Evolutionary conservation across 2,329 filamentous ascomycete species (phyloP).

Genomic region (Chaetomium strumarium): DNA sequence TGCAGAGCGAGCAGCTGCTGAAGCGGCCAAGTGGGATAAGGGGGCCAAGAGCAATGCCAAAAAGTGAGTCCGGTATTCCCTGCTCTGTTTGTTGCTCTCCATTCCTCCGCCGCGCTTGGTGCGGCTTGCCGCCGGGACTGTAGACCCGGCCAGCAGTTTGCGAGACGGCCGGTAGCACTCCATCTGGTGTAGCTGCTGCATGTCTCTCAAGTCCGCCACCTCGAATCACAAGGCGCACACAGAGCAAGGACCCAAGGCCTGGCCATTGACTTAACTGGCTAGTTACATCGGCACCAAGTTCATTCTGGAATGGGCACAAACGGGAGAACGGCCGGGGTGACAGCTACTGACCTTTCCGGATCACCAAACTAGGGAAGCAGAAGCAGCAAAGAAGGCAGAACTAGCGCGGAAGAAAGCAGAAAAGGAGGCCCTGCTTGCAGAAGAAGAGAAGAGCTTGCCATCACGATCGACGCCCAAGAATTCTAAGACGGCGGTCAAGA

Average conservation of each 20-base stretch:
- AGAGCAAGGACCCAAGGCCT: not conserved
- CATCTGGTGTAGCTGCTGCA: conserved; percentile 3
- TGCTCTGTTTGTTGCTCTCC: not conserved
- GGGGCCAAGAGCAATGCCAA: conserved; percentile 80
- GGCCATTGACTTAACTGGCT: not conserved
- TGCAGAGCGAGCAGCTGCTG: conserved; percentile 57
- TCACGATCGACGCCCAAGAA: conserved; percentile 59
- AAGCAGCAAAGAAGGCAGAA: conserved; percentile 77
- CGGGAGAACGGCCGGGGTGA: conserved; percentile 2
- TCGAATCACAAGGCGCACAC: not conserved
- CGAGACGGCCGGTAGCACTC: not conserved
- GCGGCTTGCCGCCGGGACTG: conserved; percentile 4
- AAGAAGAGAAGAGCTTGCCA: conserved; percentile 66
- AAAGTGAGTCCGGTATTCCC: conserved; percentile 57
- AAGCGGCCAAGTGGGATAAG: conserved; percentile 75
- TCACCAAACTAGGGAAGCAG: conserved; percentile 59
- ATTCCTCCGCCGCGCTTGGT: not conserved
- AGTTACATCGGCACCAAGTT: not conserved
- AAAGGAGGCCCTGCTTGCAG: conserved; percentile 72
- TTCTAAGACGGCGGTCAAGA: conserved; percentile 61
- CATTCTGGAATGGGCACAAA: not conserved
- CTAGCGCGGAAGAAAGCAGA: conserved; percentile 86
- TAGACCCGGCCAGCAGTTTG: not conserved
- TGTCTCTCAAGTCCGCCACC: not conserved
- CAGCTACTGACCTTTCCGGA: conserved; percentile 12